Percentiles rank a stretch among this genome's conserved stretches.
Evolutionary conservation across 2,329 filamentous ascomycete genomes (phyloP).

Genomic region (Ophidiomyces ophidiicola): DNA sequence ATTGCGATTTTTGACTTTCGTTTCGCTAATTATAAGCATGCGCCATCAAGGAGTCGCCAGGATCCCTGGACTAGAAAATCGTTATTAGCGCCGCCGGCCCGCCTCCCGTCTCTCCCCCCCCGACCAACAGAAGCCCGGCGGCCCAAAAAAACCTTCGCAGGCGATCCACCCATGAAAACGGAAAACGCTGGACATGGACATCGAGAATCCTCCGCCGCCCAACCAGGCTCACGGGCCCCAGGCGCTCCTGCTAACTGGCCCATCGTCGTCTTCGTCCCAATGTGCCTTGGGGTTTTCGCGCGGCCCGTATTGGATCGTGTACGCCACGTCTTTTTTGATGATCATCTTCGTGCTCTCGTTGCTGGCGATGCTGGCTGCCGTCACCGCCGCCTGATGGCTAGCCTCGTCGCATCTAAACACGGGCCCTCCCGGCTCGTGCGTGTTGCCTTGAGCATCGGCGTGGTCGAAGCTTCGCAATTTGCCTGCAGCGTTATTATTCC

Average conservation of each 20-base stretch:
- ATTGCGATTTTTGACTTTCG: too few relatives aligned
- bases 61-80: too few relatives aligned
- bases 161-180: too few relatives aligned
- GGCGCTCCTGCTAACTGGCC: neutral
- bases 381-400: neutral
- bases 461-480: neutral
- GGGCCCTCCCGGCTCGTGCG: neutral
- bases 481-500: neutral
- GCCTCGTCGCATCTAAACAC: neutral
- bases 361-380: constrained; percentile 5
- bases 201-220: too few relatives aligned
- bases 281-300: neutral
- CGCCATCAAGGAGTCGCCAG: too few relatives aligned
- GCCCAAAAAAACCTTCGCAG: too few relatives aligned
- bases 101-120: too few relatives aligned
- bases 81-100: too few relatives aligned
- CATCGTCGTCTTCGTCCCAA: neutral
- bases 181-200: too few relatives aligned
- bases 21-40: too few relatives aligned
- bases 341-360: constrained; percentile 11
- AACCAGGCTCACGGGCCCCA: neutral
- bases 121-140: too few relatives aligned
- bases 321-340: constrained; percentile 12
- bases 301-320: constrained; percentile 11
- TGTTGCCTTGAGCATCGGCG: neutral